Conservation (phyloP, 2,329 filamentous ascomycete species). For the Gaeumannomyces sp. region DNA sequence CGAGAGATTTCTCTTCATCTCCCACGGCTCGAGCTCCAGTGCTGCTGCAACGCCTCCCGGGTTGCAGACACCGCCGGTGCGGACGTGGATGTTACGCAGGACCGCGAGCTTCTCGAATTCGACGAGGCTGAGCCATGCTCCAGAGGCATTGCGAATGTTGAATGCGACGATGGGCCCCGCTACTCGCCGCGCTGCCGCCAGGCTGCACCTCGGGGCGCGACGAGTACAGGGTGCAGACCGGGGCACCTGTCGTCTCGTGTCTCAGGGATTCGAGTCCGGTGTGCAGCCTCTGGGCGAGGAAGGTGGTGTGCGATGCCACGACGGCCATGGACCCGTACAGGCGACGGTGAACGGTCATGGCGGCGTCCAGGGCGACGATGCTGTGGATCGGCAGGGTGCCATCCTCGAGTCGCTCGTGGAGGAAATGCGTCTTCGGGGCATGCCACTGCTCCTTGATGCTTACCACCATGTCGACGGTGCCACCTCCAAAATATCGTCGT, state of each 20-base stretch:
- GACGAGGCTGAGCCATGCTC: conserved; percentile 70
- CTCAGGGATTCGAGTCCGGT: conserved; percentile 50
- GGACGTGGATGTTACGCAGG: conserved; percentile 73
- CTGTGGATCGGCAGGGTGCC: conserved; percentile 86
- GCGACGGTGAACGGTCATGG: conserved; percentile 60
- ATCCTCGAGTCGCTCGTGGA: conserved; percentile 84
- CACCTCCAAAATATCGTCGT: conserved; percentile 84
- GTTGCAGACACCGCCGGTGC: conserved; percentile 87
- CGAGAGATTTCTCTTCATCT: conserved; percentile 79
- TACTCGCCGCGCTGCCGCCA: conserved; percentile 22
- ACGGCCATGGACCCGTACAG: conserved; percentile 67
- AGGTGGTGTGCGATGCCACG: conserved; percentile 65
- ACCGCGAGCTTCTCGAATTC: conserved; percentile 84
- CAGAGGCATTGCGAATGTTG: conserved; percentile 65
- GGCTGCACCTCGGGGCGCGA: conserved; percentile 17
- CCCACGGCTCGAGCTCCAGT: conserved; percentile 69
- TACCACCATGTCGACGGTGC: conserved; percentile 86
- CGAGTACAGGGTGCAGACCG: conserved; percentile 63
- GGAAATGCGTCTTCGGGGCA: conserved; percentile 60
- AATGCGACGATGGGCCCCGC: conserved; percentile 78
- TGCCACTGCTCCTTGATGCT: conserved; percentile 78
- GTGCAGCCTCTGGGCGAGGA: conserved; percentile 54
- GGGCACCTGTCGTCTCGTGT: conserved; percentile 39
- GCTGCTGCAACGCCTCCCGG: conserved; percentile 75
- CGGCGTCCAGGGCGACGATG: conserved; percentile 75